Evolutionary conservation across 331 rosid species (phyloP).

Genomic region (Dryas integrifolia): DNA sequence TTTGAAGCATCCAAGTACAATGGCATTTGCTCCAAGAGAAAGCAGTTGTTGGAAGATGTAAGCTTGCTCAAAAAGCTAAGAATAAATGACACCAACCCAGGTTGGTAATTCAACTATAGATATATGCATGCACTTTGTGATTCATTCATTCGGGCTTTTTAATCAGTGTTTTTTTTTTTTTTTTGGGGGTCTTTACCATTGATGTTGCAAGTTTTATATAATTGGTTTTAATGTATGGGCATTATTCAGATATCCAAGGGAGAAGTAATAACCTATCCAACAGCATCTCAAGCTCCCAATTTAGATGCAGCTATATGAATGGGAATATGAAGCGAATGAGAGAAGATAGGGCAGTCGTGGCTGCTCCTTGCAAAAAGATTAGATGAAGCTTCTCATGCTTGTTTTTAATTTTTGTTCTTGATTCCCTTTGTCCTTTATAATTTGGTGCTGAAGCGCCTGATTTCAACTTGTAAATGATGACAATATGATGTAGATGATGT

Average conservation of each 20-base stretch:
- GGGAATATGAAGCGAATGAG: constrained; percentile 46
- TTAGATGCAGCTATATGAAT: constrained; percentile 45
- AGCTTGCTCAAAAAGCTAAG: constrained; percentile 60
- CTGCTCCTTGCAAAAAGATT: constrained; percentile 52
- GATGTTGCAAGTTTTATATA: neutral
- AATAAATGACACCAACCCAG: constrained; percentile 53
- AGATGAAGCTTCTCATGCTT: constrained; percentile 27
- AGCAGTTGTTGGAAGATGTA: constrained; percentile 44
- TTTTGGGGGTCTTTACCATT: neutral
- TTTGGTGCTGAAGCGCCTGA: neutral
- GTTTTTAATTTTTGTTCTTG: neutral
- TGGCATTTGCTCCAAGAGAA: constrained; percentile 55
- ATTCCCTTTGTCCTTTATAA: neutral
- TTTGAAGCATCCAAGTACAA: constrained; percentile 7
- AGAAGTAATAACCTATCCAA: constrained; percentile 17
- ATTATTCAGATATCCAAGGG: constrained; percentile 30
- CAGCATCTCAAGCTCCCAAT: constrained; percentile 22
- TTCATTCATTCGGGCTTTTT: neutral
- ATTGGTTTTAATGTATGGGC: neutral
- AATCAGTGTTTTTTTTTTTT: neutral
- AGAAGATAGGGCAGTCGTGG: constrained; percentile 48
- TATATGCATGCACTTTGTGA: neutral
- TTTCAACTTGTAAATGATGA: constrained; percentile 1
- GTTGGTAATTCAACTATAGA: constrained; percentile 16
- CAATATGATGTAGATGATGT: neutral